phyloP scores from a whole-genome alignment of 495 filamentous ascomycete species.

The Penicillium mononematosum region DNA sequence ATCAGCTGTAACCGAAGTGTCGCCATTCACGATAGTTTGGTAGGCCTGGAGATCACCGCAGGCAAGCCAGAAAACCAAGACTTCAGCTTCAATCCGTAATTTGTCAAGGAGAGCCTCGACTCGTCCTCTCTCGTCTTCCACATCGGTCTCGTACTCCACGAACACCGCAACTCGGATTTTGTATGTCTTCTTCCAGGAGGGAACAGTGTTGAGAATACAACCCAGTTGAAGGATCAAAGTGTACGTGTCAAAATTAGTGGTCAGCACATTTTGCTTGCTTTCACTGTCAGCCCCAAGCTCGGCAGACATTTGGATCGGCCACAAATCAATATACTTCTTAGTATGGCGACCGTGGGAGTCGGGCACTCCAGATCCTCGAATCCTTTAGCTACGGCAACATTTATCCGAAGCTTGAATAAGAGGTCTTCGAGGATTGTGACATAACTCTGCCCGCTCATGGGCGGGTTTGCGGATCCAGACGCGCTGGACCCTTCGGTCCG shows the following conservation, averaged over 20 bases:
- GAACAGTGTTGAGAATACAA: conserved; percentile 79
- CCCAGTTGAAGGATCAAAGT: conserved; percentile 84
- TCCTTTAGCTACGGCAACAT: conserved; percentile 82
- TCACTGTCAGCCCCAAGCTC: conserved; percentile 65
- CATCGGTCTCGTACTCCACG: conserved; percentile 84
- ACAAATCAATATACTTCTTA: conserved; percentile 84
- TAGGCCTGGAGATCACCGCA: conserved; percentile 71
- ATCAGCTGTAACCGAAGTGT: conserved; percentile 42
- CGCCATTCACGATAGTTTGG: conserved; percentile 74
- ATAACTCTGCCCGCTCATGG: conserved; percentile 67
- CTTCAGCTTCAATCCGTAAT: conserved; percentile 74
- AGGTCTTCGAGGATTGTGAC: conserved; percentile 84
- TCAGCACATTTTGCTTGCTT: conserved; percentile 65
- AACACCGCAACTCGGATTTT: conserved; percentile 76
- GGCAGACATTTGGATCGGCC: conserved; percentile 84
- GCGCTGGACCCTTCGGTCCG: conserved; percentile 14
- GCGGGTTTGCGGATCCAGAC: conserved; percentile 58
- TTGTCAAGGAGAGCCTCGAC: conserved; percentile 77
- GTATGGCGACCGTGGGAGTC: conserved; percentile 50
- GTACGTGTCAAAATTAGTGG: conserved; percentile 91
- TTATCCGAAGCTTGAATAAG: conserved; percentile 72
- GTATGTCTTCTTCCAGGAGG: conserved; percentile 76
- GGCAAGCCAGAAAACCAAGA: conserved; percentile 80
- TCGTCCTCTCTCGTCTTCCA: conserved; percentile 72
- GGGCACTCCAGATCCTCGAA: conserved; percentile 73